These are phyloP conservation scores for Sodiomyces alkalinus DNA, from an alignment of 2,329 filamentous ascomycete species.

Conservation along the genomic window DNA sequence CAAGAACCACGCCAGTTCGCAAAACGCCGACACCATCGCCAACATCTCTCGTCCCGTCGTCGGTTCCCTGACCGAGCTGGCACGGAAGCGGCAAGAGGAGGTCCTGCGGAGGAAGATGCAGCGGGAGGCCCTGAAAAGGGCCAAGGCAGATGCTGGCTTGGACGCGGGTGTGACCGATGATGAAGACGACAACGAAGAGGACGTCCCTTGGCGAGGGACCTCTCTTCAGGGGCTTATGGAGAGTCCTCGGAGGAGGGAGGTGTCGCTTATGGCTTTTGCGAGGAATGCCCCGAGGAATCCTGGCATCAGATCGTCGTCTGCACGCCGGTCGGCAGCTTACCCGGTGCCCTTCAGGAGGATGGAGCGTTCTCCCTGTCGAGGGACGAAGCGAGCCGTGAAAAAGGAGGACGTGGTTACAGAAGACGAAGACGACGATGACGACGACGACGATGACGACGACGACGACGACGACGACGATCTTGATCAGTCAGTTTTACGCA, in stretches of 20 bases:
- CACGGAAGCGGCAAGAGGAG: conserved; percentile 19
- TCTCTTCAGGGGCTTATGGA: conserved; percentile 28
- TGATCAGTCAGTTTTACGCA: background rate
- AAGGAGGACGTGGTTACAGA: no score
- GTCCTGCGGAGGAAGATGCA: conserved; percentile 20
- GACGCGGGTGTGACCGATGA: conserved; percentile 10
- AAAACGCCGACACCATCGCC: conserved; percentile 36
- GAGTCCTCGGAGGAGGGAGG: conserved; percentile 18
- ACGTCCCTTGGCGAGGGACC: conserved; percentile 14
- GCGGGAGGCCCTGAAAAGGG: conserved; percentile 12
- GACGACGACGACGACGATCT: conserved; percentile 14
- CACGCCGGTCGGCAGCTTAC: no score
- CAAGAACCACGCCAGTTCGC: conserved; percentile 37
- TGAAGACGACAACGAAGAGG: conserved; percentile 14
- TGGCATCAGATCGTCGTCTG: no score
- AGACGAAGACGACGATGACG: conserved; percentile 1
- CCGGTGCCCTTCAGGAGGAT: no score
- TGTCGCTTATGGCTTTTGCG: conserved; percentile 12
- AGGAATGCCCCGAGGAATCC: conserved; percentile 8
- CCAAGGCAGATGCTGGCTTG: conserved; percentile 6
- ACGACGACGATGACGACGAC: conserved; percentile 2
- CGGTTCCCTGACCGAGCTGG: conserved; percentile 20
- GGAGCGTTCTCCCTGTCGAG: no score
- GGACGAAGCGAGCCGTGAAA: no score
- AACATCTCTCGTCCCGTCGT: conserved; percentile 37